Evolutionary conservation across 2,329 filamentous ascomycete species (phyloP).

Genomic region (Didymella pinodella): DNA sequence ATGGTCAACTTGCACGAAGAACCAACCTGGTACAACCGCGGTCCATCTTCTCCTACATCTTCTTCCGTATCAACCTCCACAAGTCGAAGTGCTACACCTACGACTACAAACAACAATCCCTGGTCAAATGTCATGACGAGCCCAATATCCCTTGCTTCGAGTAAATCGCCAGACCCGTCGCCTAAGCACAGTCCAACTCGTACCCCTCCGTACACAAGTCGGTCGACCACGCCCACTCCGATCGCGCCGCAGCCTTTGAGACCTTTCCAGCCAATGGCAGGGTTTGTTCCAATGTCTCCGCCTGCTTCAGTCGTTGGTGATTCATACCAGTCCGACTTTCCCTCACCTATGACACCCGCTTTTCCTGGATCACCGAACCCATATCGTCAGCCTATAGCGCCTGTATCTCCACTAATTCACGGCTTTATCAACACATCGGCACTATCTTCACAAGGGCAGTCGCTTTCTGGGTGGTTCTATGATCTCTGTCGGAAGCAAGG

Average conservation of each 20-base stretch:
- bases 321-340: constrained; percentile 42
- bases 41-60: constrained; percentile 48
- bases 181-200: constrained; percentile 47
- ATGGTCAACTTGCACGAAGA: constrained; percentile 53
- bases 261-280: constrained; percentile 43
- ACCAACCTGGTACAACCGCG: constrained; percentile 46
- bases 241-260: constrained; percentile 50
- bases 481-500: constrained; percentile 48
- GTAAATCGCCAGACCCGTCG: constrained; percentile 43
- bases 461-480: constrained; percentile 49
- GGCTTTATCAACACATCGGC: constrained; percentile 49
- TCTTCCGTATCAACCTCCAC: constrained; percentile 51
- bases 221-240: constrained; percentile 48
- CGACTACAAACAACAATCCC: constrained; percentile 49
- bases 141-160: constrained; percentile 41
- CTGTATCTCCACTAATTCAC: constrained; percentile 44
- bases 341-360: constrained; percentile 36
- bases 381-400: constrained; percentile 41
- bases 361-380: constrained; percentile 47
- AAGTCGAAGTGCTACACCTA: constrained; percentile 50
- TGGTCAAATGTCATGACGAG: constrained; percentile 49
- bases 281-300: constrained; percentile 48
- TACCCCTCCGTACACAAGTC: constrained; percentile 50
- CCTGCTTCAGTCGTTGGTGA: constrained; percentile 41
- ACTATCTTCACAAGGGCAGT: constrained; percentile 48